Evolutionary conservation across 1,139 yeast genomes (phyloP).

Genomic region (Magnusiomyces suaveolens): DNA sequence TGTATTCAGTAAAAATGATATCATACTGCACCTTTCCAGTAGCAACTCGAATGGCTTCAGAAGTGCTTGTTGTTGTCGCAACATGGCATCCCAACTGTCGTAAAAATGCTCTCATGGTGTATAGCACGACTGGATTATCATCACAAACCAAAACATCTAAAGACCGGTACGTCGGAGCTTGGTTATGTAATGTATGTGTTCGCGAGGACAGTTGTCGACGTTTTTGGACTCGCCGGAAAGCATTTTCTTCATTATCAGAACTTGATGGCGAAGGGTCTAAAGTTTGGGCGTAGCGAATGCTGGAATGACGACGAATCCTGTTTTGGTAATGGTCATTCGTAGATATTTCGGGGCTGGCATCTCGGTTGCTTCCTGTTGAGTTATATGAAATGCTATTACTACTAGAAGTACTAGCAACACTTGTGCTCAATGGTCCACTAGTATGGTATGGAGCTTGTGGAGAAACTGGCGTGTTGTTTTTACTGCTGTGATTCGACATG

Average conservation of each 20-base stretch:
- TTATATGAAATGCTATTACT: conserved; percentile 8
- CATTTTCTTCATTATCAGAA: conserved; percentile 64
- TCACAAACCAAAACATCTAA: conserved; percentile 75
- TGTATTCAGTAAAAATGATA: conserved; percentile 66
- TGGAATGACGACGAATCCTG: conserved; percentile 23
- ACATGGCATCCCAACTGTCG: conserved; percentile 73
- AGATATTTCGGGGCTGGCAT: conserved; percentile 25
- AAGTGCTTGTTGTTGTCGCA: conserved; percentile 68
- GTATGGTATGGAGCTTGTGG: conserved; percentile 6
- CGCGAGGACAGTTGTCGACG: conserved; percentile 45
- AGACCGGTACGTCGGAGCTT: conserved; percentile 26
- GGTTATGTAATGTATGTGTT: not conserved
- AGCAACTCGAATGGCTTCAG: conserved; percentile 71
- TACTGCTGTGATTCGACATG: not conserved
- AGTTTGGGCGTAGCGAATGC: conserved; percentile 27
- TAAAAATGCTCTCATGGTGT: conserved; percentile 53
- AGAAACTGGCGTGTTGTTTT: conserved; percentile 7
- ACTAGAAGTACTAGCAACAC: not conserved
- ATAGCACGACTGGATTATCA: conserved; percentile 75
- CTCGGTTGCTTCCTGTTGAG: conserved; percentile 23
- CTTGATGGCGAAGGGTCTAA: conserved; percentile 53
- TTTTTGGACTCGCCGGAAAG: conserved; percentile 45
- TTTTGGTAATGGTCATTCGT: conserved; percentile 7
- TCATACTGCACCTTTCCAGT: conserved; percentile 82
- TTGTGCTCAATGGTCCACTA: not conserved